These are phyloP conservation scores for Sergeia podlipaevii DNA, from an alignment of 208 protist species.

Conservation along the genomic window DNA sequence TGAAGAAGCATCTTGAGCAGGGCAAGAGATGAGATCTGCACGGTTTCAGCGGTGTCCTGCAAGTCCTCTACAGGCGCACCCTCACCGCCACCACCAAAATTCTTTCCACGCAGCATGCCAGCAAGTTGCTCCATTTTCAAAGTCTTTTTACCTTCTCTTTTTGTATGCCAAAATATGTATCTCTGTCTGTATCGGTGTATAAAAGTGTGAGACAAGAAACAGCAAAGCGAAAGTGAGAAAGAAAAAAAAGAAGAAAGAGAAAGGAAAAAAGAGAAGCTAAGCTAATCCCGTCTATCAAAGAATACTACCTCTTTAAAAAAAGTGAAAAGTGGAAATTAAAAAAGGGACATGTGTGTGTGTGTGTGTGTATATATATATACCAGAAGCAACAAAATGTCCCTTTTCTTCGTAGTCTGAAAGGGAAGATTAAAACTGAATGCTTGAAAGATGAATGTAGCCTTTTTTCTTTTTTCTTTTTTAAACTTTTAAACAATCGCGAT, in stretches of 20 bases:
- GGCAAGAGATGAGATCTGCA: slow-evolving; percentile 99
- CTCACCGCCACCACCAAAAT: neutral
- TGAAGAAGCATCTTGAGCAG: slow-evolving; percentile 99
- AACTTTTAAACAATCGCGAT: too few relatives aligned
- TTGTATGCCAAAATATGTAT: too few relatives aligned
- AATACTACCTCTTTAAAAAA: too few relatives aligned
- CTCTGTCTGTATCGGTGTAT: too few relatives aligned
- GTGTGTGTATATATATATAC: too few relatives aligned
- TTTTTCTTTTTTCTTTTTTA: too few relatives aligned
- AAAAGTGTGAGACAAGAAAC: neutral
- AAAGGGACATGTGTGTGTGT: too few relatives aligned
- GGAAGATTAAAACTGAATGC: too few relatives aligned
- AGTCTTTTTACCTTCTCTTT: neutral
- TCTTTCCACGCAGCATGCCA: slow-evolving; percentile 6
- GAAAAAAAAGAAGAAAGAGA: slow-evolving; percentile 8
- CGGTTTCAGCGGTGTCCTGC: slow-evolving; percentile 98
- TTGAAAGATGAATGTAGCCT: too few relatives aligned
- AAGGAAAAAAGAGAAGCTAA: slow-evolving; percentile 2
- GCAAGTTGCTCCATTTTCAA: slow-evolving; percentile 13
- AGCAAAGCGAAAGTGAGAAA: neutral
- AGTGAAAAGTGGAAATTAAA: too few relatives aligned
- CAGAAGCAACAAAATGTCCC: too few relatives aligned
- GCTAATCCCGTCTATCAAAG: slow-evolving; percentile 1
- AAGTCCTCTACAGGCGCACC: slow-evolving; percentile 42
- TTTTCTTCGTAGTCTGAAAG: too few relatives aligned